Base-by-base conservation (phyloP, 2,329 filamentous ascomycete genomes). In the Thermoascus crustaceus region DNA sequence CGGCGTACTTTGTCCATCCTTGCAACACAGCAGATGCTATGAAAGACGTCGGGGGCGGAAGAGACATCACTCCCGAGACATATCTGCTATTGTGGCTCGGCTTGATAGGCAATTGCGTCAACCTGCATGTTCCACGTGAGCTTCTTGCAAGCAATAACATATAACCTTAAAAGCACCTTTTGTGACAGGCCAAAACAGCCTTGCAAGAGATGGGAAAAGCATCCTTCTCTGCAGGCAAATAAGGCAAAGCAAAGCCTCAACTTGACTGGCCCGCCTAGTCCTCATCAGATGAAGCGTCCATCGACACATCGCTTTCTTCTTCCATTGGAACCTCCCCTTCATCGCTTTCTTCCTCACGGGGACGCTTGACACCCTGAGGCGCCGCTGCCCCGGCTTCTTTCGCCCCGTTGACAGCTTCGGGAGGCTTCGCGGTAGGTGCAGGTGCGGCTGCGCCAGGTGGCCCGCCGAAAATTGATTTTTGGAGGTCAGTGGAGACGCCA, bases 41-140 rank as follows among this genome's bases (percentile, higher is more conserved):
- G 73, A 68, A 69, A 47, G 68, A 66, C 34, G 78, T 86, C 50
- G 64, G 73, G 48, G 52, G 58, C 9, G 49, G 51, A 32, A 48
- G 47, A 38, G 43, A 51, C n/a, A 45, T 67, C 29, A 61, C 49
- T 11, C 59, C 68, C 4, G 57, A 79, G 50, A 71, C 80, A 49
- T 96, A 96, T 66, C 70, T 96, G 53, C 75, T 86, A 63, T 66
- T 86, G 37, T 96, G 89, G 88, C 71, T 95, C 43, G 88, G 88
- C n/a, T 66, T 94, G 39, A 76, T 94, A 29, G 89, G 88, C 40
- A 76, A 76, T 34, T 80, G 78, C 47, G 82, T 94, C 25, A 84
- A 85, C 38, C 69, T 96, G 45, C 78, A 78, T 71, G 68, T 93
- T 43, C 85, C 85, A 38, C 73, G 75, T 52, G 76, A 80, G 54